Conservation (phyloP, 1,139 yeast genomes). For the Suhomyces terraborum region DNA sequence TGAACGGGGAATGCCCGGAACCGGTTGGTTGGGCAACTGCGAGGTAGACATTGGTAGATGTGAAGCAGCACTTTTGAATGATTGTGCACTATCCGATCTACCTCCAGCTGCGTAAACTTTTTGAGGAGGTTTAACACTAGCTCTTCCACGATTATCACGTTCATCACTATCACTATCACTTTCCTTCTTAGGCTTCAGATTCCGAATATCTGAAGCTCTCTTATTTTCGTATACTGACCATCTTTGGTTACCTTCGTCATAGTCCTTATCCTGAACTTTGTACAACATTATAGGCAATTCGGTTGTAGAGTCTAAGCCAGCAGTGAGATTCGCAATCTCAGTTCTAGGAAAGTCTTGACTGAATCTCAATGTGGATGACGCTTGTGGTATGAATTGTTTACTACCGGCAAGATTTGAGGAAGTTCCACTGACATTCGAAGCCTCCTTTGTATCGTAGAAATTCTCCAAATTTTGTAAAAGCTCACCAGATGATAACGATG, state of each 20-base stretch:
- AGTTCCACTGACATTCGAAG: constrained; percentile 2
- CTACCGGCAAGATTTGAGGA: constrained; percentile 1
- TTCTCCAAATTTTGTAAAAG: constrained; percentile 33
- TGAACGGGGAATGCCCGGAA: constrained; percentile 9
- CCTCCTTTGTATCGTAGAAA: constrained; percentile 5
- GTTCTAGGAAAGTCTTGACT: constrained; percentile 15
- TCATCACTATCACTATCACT: constrained; percentile 12
- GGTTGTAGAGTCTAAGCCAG: constrained; percentile 30
- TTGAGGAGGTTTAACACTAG: constrained; percentile 3
- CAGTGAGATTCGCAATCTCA: constrained; percentile 24
- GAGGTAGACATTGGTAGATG: constrained; percentile 7
- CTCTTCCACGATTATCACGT: not conserved
- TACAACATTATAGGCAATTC: constrained; percentile 35
- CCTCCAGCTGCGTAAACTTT: constrained; percentile 3
- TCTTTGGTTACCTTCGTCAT: constrained; percentile 28
- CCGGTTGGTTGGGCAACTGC: constrained; percentile 4
- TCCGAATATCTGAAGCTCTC: constrained; percentile 12
- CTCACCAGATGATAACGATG: constrained; percentile 42
- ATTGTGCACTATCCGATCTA: constrained; percentile 10
- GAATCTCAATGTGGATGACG: constrained; percentile 13
- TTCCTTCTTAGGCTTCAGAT: constrained; percentile 3
- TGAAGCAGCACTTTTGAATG: constrained; percentile 12
- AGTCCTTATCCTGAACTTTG: constrained; percentile 32
- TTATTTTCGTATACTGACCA: constrained; percentile 33
- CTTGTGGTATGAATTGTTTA: constrained; percentile 11